Percentiles rank a stretch among this genome's conserved stretches.
These are phyloP conservation scores for Acanthamoeba culbertsoni DNA, from an alignment of 208 protist genomes.

Conservation along the genomic window DNA sequence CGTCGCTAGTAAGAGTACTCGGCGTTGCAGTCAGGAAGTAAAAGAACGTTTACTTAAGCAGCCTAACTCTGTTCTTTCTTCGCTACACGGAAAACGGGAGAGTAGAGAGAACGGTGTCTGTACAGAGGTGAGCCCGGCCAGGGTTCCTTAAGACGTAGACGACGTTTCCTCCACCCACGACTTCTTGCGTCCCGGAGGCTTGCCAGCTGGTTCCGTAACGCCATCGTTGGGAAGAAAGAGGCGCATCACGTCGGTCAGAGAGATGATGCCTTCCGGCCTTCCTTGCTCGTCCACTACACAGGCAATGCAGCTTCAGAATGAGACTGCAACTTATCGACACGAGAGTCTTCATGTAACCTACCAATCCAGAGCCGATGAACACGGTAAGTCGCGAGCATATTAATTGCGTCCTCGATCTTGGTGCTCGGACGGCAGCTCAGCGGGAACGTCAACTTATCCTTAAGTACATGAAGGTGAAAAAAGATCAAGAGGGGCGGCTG, in stretches of 20 bases:
- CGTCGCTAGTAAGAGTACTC: too few relatives aligned
- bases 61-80: too few relatives aligned
- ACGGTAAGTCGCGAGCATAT: conserved; percentile 7
- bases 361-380: conserved; percentile 40
- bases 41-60: too few relatives aligned
- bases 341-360: not conserved
- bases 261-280: not conserved
- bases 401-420: not conserved
- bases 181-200: not conserved
- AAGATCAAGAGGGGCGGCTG: not conserved
- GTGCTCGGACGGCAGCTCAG: conserved; percentile 6
- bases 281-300: not conserved
- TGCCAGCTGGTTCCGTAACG: not conserved
- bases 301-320: not conserved
- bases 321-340: not conserved
- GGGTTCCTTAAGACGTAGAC: not conserved
- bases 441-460: not conserved
- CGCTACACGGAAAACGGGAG: too few relatives aligned
- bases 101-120: not conserved
- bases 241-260: conserved; percentile 54
- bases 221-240: conserved; percentile 18
- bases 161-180: not conserved
- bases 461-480: not conserved
- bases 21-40: too few relatives aligned
- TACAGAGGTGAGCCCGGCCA: not conserved